These are phyloP conservation scores for Coniophora puteana DNA, from an alignment of 1,284 basidiomycete species.

Conservation along the genomic window DNA sequence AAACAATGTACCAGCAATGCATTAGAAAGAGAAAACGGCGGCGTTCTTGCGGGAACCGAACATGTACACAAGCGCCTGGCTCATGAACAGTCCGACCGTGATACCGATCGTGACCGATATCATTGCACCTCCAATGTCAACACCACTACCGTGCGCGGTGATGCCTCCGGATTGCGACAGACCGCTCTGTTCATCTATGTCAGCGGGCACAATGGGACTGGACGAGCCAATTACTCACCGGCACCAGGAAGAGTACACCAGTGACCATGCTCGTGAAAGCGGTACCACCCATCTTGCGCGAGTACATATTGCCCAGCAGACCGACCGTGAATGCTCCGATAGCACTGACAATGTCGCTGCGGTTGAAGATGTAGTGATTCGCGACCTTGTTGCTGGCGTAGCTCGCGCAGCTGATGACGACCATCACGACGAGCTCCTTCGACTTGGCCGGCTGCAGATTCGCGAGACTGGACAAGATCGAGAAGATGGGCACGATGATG, in stretches of 20 bases:
- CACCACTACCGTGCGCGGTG: slow-evolving; percentile 64
- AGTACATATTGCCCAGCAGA: slow-evolving; percentile 80
- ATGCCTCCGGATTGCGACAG: slow-evolving; percentile 84
- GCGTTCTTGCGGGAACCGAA: slow-evolving; percentile 82
- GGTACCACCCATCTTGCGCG: slow-evolving; percentile 82
- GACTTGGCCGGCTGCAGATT: slow-evolving; percentile 76
- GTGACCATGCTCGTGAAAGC: slow-evolving; percentile 90
- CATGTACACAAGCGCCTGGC: slow-evolving; percentile 81
- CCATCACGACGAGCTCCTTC: slow-evolving; percentile 78
- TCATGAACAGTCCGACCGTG: slow-evolving; percentile 88
- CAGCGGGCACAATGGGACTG: slow-evolving; percentile 5
- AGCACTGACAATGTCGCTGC: slow-evolving; percentile 81
- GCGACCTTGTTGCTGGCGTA: slow-evolving; percentile 77
- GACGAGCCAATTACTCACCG: slow-evolving; percentile 44
- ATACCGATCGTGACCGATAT: slow-evolving; percentile 88
- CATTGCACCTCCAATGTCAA: slow-evolving; percentile 80
- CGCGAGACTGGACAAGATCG: slow-evolving; percentile 65
- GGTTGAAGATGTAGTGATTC: slow-evolving; percentile 83
- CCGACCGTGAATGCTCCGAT: slow-evolving; percentile 86
- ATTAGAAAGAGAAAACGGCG: slow-evolving; percentile 77
- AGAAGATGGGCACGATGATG: slow-evolving; percentile 81
- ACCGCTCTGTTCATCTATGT: slow-evolving; percentile 57
- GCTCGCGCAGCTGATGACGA: slow-evolving; percentile 77
- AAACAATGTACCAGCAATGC: slow-evolving; percentile 4
- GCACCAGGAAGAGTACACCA: slow-evolving; percentile 82